Conservation (phyloP, 768 basidiomycete species). For the Trametes gibbosa region DNA sequence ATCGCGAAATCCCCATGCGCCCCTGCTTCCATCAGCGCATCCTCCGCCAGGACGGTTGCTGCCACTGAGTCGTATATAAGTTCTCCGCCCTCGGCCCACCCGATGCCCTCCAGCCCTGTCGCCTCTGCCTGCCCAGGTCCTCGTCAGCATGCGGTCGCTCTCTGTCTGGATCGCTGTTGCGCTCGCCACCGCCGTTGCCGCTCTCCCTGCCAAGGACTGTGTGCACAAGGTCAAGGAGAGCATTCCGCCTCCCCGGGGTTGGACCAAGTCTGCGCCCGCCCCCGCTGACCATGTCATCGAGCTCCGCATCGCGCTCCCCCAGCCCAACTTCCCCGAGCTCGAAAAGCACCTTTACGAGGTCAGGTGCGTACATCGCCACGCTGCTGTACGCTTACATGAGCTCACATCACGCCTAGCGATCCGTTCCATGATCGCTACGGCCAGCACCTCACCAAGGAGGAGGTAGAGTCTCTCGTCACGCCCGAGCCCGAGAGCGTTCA, state of each 20-base stretch:
- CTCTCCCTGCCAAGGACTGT: slow-evolving; percentile 17
- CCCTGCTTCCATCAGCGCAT: slow-evolving; percentile 3
- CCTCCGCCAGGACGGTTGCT: background rate
- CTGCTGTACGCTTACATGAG: background rate
- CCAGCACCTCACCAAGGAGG: slow-evolving; percentile 53
- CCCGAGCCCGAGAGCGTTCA: slow-evolving; percentile 53
- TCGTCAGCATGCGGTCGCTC: slow-evolving; percentile 17
- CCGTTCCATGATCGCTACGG: slow-evolving; percentile 34
- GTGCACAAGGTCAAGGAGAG: slow-evolving; percentile 47
- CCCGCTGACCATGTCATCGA: slow-evolving; percentile 47
- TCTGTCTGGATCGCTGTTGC: slow-evolving; percentile 12
- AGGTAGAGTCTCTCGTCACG: slow-evolving; percentile 59
- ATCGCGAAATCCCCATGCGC: slow-evolving; percentile 10
- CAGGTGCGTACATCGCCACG: slow-evolving; percentile 29
- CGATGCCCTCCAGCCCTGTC: slow-evolving; percentile 5
- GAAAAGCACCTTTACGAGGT: slow-evolving; percentile 52
- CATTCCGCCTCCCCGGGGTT: slow-evolving; percentile 45
- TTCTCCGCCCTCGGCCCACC: background rate
- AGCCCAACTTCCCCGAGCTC: slow-evolving; percentile 48
- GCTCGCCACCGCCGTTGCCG: slow-evolving; percentile 7
- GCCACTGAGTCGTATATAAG: background rate
- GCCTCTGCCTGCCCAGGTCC: slow-evolving; percentile 7
- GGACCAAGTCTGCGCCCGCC: slow-evolving; percentile 44
- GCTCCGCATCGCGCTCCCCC: slow-evolving; percentile 56
- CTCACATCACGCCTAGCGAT: slow-evolving; percentile 19